Evolutionary conservation across 768 basidiomycete species (phyloP), one percentile per base, ranked within the genome.

Genomic region (Hemileccinum impolitum): DNA sequence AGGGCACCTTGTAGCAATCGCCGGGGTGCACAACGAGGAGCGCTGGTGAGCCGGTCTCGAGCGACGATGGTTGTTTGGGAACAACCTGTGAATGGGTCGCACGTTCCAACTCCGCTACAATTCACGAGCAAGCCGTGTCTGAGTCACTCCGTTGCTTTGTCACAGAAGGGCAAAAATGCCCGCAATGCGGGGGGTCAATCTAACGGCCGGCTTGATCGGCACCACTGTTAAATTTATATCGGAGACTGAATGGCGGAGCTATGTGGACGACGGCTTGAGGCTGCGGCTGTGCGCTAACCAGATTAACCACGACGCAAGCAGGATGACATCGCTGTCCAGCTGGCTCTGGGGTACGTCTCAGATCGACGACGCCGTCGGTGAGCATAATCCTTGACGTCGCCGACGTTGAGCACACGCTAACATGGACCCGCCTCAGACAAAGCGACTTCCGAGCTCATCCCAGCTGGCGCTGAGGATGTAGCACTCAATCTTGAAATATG

Each of bases 401-500:
- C 8, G 28, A 51, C 38, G 40, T 43, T 41, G 56, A 19, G 52
- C 45, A 40, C 51, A 21, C 11, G 5, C 45, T 53, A 43, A 56
- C 48, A 34, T 55, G 28, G 25, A 21, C 47, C 67, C 87, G 39
- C 51, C 15, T 30, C 70, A 95, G 93, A 94, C 75, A 93, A 90
- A 72, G 90, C 90, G n/a, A 96, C 94, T 14, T 93, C 92, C 4
- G 91, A 94, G 67, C 75, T 92, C 21, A 70, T 92, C 45, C 90
- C 93, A 34, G 77, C 82, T 40, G 88, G 87, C 23, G 72, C 82
- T 45, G 91, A 94, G 65, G 92, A 97, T 68, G 93, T 98, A 34
- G 91, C 93, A 9, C 76, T 93, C 55, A 88, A 88, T 60, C 87
- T 99, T 51, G 93, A 97, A 66, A 91, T 97, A 75, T 93, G 92